These are phyloP conservation scores for Botryotinia narcissicola DNA, from an alignment of 2,329 filamentous ascomycete species.

Conservation along the genomic window DNA sequence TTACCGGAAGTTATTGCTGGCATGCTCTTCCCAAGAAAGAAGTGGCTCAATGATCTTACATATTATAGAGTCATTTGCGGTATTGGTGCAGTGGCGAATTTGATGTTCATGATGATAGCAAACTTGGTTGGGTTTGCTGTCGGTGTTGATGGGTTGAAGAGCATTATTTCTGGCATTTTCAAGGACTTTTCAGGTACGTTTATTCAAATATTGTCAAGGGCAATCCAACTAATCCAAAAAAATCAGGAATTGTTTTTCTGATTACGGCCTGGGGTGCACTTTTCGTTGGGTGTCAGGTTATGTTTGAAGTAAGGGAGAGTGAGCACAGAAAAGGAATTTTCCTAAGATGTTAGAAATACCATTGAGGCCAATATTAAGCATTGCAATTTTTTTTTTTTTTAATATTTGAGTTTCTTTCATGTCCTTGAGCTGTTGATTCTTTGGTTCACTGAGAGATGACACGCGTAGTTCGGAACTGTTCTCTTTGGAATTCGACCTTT, in stretches of 20 bases:
- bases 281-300: slow-evolving; percentile 85
- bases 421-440: neutral
- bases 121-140: slow-evolving; percentile 95
- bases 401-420: too few species aligned
- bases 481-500: neutral
- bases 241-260: slow-evolving; percentile 68
- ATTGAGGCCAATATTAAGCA: neutral
- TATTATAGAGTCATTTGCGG: slow-evolving; percentile 78
- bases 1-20: slow-evolving; percentile 77
- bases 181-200: slow-evolving; percentile 65
- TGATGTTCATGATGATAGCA: slow-evolving; percentile 93
- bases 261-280: slow-evolving; percentile 67
- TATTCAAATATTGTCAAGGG: neutral
- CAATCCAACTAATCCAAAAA: slow-evolving; percentile 28
- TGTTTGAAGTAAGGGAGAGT: slow-evolving; percentile 90
- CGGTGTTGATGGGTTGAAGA: slow-evolving; percentile 81
- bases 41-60: slow-evolving; percentile 67
- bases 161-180: slow-evolving; percentile 71
- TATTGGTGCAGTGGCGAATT: slow-evolving; percentile 75
- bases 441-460: neutral
- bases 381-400: neutral
- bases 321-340: slow-evolving; percentile 80
- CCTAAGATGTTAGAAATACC: slow-evolving; percentile 67
- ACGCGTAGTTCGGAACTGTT: neutral
- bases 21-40: slow-evolving; percentile 65